These are phyloP conservation scores for Ilyonectria robusta DNA, from an alignment of 2,329 filamentous ascomycete species.

Conservation along the genomic window DNA sequence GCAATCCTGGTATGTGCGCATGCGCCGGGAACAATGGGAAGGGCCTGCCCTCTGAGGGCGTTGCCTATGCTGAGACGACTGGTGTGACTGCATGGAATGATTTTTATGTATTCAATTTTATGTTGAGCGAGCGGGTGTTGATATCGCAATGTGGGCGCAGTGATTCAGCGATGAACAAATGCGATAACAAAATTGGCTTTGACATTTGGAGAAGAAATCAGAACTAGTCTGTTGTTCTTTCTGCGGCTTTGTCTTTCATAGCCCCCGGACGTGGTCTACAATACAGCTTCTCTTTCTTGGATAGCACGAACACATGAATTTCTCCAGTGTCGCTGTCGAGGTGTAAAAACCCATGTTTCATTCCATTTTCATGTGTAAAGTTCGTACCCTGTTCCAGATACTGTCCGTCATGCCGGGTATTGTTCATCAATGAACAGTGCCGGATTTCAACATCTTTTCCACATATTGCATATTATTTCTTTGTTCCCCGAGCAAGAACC, in stretches of 20 bases:
- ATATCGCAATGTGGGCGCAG: conserved; percentile 2
- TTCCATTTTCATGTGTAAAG: too few relatives aligned
- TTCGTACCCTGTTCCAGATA: not conserved
- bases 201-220: not conserved
- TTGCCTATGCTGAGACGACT: not conserved
- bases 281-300: too few relatives aligned
- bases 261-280: not conserved
- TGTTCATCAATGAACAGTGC: not conserved
- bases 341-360: too few relatives aligned
- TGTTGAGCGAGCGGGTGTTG: not conserved
- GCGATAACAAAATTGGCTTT: conserved; percentile 12
- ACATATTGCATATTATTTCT: not conserved
- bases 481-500: not conserved
- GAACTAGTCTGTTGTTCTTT: conserved; percentile 9
- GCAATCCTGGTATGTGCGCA: conserved; percentile 87
- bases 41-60: conserved; percentile 69
- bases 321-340: too few relatives aligned
- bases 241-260: not conserved
- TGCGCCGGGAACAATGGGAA: conserved; percentile 85
- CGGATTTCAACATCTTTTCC: not conserved
- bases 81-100: conserved; percentile 1
- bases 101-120: conserved; percentile 8
- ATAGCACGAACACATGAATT: too few relatives aligned
- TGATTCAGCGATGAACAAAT: conserved; percentile 38
- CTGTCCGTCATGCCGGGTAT: not conserved